Evolutionary conservation across 306 rosid species (phyloP).

Genomic region (Aeschynomene evenia): DNA sequence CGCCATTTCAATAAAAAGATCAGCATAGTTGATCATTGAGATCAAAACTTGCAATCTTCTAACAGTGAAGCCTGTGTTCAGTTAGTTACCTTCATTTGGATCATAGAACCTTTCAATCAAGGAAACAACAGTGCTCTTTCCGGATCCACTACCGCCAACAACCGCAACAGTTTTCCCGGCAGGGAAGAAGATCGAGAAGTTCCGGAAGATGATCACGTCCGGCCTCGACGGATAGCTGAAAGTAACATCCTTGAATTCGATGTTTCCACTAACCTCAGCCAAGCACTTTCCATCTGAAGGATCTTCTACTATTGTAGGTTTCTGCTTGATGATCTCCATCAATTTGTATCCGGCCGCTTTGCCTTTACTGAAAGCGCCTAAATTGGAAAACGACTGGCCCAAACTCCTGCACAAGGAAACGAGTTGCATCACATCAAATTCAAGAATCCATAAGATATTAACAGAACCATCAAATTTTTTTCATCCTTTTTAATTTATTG

Average conservation of each 20-base stretch:
- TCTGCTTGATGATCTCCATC: slow-evolving; percentile 92
- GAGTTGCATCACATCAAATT: slow-evolving; percentile 13
- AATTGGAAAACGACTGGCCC: slow-evolving; percentile 97
- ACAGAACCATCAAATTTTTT: not conserved
- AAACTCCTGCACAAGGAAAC: slow-evolving; percentile 71
- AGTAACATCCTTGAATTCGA: slow-evolving; percentile 81
- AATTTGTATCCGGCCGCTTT: slow-evolving; percentile 91
- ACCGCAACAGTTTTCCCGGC: slow-evolving; percentile 96
- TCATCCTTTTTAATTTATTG: too few species aligned
- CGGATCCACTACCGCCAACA: slow-evolving; percentile 98
- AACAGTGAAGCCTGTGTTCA: not conserved
- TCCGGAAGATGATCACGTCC: slow-evolving; percentile 74
- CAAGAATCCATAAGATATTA: not conserved
- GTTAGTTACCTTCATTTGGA: slow-evolving; percentile 76
- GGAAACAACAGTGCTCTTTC: slow-evolving; percentile 97
- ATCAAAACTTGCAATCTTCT: not conserved
- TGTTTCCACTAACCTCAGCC: slow-evolving; percentile 71
- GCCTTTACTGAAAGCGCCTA: slow-evolving; percentile 98
- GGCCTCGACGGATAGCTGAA: slow-evolving; percentile 98
- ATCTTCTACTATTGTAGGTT: slow-evolving; percentile 80
- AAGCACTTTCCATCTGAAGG: slow-evolving; percentile 67
- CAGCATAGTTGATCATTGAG: not conserved
- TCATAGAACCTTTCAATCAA: slow-evolving; percentile 95
- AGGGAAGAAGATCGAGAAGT: slow-evolving; percentile 84
- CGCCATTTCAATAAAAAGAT: slow-evolving; percentile 16